Evolutionary conservation across 495 filamentous ascomycete genomes (phyloP).

Genomic region (Talaromyces adpressus): DNA sequence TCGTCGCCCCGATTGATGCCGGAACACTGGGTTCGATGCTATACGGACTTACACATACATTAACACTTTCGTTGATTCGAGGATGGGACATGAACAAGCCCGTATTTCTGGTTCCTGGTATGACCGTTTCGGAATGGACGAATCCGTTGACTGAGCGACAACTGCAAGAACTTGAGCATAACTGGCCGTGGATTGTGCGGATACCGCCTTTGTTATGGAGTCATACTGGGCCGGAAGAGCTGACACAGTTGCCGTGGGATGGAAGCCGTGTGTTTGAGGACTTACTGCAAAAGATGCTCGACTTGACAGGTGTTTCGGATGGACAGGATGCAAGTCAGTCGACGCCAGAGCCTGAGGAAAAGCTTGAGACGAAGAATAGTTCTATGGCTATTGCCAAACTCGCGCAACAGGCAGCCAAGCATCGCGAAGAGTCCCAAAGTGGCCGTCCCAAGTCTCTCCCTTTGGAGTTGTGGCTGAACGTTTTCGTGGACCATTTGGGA

Average conservation of each 20-base stretch:
- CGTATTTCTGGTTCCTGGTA: conserved; percentile 72
- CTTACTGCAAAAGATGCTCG: conserved; percentile 52
- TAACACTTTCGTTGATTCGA: conserved; percentile 66
- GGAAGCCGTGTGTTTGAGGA: conserved; percentile 57
- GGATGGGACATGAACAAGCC: conserved; percentile 81
- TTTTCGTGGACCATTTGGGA: conserved; percentile 67
- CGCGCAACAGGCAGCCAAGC: conserved; percentile 1
- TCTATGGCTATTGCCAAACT: conserved; percentile 4
- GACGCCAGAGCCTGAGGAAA: conserved; percentile 1
- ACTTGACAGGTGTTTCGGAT: conserved; percentile 13
- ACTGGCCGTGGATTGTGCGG: conserved; percentile 76
- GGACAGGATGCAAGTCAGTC: conserved; percentile 14
- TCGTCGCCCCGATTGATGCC: conserved; percentile 78
- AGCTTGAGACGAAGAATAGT: neutral
- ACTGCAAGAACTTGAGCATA: conserved; percentile 67
- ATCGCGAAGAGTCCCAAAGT: conserved; percentile 13
- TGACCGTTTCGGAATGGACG: conserved; percentile 79
- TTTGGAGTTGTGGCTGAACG: conserved; percentile 80
- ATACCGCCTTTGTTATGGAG: conserved; percentile 67
- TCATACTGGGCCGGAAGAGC: conserved; percentile 46
- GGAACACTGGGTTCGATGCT: conserved; percentile 78
- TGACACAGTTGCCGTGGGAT: conserved; percentile 54
- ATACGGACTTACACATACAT: conserved; percentile 65
- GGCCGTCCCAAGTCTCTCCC: conserved; percentile 45
- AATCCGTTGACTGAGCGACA: conserved; percentile 79